Percentiles rank a stretch among this genome's conserved stretches.
phyloP scores from a whole-genome alignment of 2,329 filamentous ascomycete species.

The Phyllosticta ampelicida region DNA sequence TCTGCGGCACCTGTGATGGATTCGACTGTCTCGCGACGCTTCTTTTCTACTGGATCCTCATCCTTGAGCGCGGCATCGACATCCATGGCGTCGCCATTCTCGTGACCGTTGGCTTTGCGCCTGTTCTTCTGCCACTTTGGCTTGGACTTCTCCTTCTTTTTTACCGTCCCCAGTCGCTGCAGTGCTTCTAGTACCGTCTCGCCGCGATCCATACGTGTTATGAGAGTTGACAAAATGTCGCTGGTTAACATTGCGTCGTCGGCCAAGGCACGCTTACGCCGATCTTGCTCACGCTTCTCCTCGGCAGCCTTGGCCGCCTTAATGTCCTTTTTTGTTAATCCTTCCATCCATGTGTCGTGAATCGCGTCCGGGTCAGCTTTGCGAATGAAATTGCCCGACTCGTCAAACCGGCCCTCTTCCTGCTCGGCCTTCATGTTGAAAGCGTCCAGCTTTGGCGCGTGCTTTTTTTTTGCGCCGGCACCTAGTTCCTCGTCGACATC shows the following conservation, averaged over 20 bases:
- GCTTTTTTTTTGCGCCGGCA: constrained; percentile 78
- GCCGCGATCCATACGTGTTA: constrained; percentile 60
- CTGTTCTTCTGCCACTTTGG: constrained; percentile 55
- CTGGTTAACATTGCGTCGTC: constrained; percentile 65
- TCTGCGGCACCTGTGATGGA: constrained; percentile 84
- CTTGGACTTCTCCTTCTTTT: constrained; percentile 35
- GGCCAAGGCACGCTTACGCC: constrained; percentile 56
- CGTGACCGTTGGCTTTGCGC: constrained; percentile 26
- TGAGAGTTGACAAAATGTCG: constrained; percentile 64
- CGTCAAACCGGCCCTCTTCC: constrained; percentile 87
- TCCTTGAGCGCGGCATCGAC: constrained; percentile 42
- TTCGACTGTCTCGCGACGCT: constrained; percentile 64
- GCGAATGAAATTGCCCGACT: constrained; percentile 80
- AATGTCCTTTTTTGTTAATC: constrained; percentile 89
- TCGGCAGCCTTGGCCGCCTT: constrained; percentile 77
- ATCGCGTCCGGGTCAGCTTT: constrained; percentile 87
- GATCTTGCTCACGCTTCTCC: constrained; percentile 70
- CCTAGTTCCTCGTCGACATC: constrained; percentile 83
- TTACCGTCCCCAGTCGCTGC: constrained; percentile 62
- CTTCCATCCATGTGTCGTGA: constrained; percentile 88
- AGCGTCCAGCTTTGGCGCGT: constrained; percentile 87
- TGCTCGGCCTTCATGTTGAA: constrained; percentile 90
- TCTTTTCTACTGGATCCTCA: constrained; percentile 57
- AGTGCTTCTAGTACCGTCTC: constrained; percentile 86
- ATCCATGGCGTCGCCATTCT: constrained; percentile 52